Evolutionary conservation across 208 protist genomes (phyloP), one percentile per base, ranked within the genome.

Genomic region (Leptomonas seymouri): DNA sequence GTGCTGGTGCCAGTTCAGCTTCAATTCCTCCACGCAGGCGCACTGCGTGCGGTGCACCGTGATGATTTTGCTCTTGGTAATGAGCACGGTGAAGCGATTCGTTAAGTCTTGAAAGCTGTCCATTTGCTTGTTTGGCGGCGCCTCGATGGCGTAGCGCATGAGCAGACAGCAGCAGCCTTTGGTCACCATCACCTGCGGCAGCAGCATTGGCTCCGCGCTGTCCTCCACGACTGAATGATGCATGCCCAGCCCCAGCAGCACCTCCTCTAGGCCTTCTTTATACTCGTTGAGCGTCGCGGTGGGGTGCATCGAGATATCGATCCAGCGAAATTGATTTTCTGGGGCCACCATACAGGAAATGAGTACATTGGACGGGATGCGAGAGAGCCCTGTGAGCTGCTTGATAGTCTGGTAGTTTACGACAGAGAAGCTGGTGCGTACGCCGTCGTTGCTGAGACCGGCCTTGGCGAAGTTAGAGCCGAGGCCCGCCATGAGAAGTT

Each of bases 1-100:
- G 57, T 58, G 25, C 6, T 75, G 41, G 51, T 77, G 63, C 83
- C 88, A 94, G 62, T 78, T 70, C 50, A 70, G 30, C 67, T 86
- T 80, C 44, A 94, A 70, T 44, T 86, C 82, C 64, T 94, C 83
- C n/a, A 87, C 78, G 69, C 80, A 91, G 7, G 58, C 51, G 61
- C 83, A 91, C 62, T 91, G 77, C 12, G 74, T 82, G 54, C 89
- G 89, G 69, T 94, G 86, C 62, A 89, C 85, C 42, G 89, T 94
- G 18, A 92, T 74, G 61, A 91, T 68, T n/a, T 60, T 58, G 0
- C 49, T 63, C 16, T 48, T 51, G 20, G 70, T 55, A 25, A 92
- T 41, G 55, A 87, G 83, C 11, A 94, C 70, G 25, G 86, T 90
- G 53, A 94, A 84, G 48, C 85, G 89, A 67, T 90, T 88, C 18